Evolutionary conservation across 257 asterid species (phyloP), one percentile per base, ranked within the genome.

Genomic region (Craterostigma plantagineum): DNA sequence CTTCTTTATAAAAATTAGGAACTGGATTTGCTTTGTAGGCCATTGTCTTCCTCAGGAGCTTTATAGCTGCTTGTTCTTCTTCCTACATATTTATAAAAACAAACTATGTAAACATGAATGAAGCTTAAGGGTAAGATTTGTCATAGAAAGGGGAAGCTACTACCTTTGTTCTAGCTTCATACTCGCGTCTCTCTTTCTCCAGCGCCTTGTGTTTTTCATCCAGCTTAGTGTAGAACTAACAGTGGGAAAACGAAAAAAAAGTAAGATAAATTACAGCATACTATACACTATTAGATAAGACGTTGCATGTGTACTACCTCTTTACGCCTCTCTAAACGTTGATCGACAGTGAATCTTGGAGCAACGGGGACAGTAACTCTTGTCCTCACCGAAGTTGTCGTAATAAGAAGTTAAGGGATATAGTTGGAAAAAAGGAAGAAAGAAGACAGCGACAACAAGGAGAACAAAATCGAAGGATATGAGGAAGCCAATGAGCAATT

Each of bases 131-230:
- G 30, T 2, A 23, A 23, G 30, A 23, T 23, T 23, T 23, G 30
- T 23, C 30, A 23, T 23, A 23, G 30, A 23, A 23, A 2, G 30
- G 6, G 2, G 30, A 23, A 23, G 30, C 6, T 23, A 23, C 6
- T 64, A 79, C 98, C 93, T 82, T 87, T 66, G 68, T 79, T 67
- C 98, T 76, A 52, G 98, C 80, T 58, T 70, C 77, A 55, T 75
- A 82, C 54, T 87, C 93, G 45, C 50, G 63, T 72, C 65, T 87
- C 70, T 87, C 98, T 45, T 64, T 81, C 75, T 87, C 92, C 70
- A 87, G 68, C 41, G 98, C 98, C 70, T 46, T 79, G 83, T 87
- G 98, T 51, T 87, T 87, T 53, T 87, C 98, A 14, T 68, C 98
- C 68, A 87, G 65, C 76, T 87, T 87, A 13, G 72, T 46, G 73